These are phyloP conservation scores for Emiliania huxleyi DNA, from an alignment of 78 protist species.

Conservation along the genomic window DNA sequence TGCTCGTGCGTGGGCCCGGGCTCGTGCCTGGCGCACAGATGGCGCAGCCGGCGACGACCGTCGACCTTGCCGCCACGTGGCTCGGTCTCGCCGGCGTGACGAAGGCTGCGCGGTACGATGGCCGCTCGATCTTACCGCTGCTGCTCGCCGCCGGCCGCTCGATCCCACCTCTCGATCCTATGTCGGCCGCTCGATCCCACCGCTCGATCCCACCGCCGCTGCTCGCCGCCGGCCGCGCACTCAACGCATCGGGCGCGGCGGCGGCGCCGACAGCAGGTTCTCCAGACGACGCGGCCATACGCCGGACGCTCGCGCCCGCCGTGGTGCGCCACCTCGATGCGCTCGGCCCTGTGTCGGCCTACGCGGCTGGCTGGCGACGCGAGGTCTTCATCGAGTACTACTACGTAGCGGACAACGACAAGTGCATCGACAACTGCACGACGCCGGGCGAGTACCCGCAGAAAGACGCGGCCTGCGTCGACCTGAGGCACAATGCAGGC, in stretches of 20 bases:
- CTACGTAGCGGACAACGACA: background rate
- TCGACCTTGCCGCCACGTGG: constrained; percentile 21
- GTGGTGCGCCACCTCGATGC: background rate
- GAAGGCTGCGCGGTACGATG: background rate
- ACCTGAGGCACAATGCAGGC: background rate
- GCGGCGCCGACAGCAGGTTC: no score
- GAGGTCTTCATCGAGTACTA: background rate
- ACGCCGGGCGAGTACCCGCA: background rate
- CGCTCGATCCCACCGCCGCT: no score
- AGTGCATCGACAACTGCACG: constrained; percentile 1
- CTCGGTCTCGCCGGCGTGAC: constrained; percentile 25
- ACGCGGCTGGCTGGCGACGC: background rate
- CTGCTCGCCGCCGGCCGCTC: background rate
- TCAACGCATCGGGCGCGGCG: no score
- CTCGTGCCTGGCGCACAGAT: background rate
- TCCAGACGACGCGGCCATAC: no score
- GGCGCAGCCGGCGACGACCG: background rate
- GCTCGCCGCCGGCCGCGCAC: no score
- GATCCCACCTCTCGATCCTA: no score
- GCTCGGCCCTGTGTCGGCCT: background rate
- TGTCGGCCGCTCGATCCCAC: no score
- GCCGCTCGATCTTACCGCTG: background rate
- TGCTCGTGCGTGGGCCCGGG: constrained; percentile 39
- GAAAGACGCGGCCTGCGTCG: background rate
- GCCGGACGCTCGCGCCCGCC: background rate